Percentiles rank a stretch among this genome's conserved stretches.
Evolutionary conservation across 257 asterid species (phyloP).

Genomic region (Fraxinus quadrangulata): DNA sequence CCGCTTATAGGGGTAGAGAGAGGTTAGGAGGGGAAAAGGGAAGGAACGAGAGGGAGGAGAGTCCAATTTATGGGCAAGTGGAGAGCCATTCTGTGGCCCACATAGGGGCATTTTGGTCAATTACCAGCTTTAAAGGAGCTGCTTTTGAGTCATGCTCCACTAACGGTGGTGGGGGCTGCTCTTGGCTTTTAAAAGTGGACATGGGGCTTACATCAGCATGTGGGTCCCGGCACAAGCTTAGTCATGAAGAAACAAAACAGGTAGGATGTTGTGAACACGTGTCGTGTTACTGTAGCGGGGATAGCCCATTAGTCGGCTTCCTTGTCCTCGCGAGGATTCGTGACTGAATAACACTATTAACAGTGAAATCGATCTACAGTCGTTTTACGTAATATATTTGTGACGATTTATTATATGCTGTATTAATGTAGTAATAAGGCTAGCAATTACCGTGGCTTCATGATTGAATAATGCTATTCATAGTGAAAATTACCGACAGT

Average conservation of each 20-base stretch:
- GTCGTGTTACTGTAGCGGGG: too few species aligned
- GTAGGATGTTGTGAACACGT: background rate
- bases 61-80: conserved; percentile 53
- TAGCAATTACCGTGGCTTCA: too few species aligned
- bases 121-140: background rate
- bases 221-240: conserved; percentile 60
- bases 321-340: too few species aligned
- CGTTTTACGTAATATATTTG: too few species aligned
- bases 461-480: too few species aligned
- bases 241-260: conserved; percentile 69
- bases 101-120: conserved; percentile 48
- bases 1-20: conserved; percentile 27
- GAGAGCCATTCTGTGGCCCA: conserved; percentile 28
- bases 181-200: conserved; percentile 37
- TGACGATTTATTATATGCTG: too few species aligned
- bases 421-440: too few species aligned
- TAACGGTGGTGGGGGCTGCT: conserved; percentile 40
- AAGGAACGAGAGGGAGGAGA: conserved; percentile 51
- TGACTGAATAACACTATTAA: too few species aligned
- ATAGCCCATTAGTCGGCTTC: background rate
- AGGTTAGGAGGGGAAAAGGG: conserved; percentile 41
- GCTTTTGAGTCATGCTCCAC: conserved; percentile 81
- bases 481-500: too few species aligned
- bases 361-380: too few species aligned
- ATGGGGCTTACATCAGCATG: conserved; percentile 37